Percentiles rank a stretch among this genome's conserved stretches.
phyloP scores from a whole-genome alignment of 495 filamentous ascomycete species.

The Tetracladium marchalianum region DNA sequence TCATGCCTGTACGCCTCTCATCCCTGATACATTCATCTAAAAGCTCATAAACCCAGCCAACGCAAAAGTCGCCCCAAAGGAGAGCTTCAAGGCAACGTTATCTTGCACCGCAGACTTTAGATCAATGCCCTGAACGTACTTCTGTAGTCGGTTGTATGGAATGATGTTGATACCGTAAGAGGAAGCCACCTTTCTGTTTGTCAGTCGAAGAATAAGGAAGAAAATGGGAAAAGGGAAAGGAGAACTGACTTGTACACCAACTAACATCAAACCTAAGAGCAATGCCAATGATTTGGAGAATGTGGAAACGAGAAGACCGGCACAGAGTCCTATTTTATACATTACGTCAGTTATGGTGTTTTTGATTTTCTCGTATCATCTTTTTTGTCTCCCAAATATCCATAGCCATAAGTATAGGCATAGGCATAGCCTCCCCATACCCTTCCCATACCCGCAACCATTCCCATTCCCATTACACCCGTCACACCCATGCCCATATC shows the following conservation, averaged over 20 bases:
- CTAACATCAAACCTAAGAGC: conserved; percentile 59
- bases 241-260: conserved; percentile 55
- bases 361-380: not conserved
- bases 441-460: no score
- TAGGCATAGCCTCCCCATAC: no score
- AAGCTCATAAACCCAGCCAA: conserved; percentile 65
- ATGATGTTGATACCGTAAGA: conserved; percentile 67
- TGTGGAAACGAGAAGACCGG: conserved; percentile 58
- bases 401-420: no score
- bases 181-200: conserved; percentile 47
- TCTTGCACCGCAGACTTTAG: conserved; percentile 50
- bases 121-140: conserved; percentile 46
- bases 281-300: conserved; percentile 69
- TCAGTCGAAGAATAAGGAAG: conserved; percentile 3
- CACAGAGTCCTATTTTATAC: conserved; percentile 46
- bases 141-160: conserved; percentile 47
- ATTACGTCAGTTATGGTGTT: not conserved
- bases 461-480: not conserved
- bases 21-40: conserved; percentile 20
- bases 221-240: conserved; percentile 4
- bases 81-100: conserved; percentile 68
- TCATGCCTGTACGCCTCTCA: no score
- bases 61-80: conserved; percentile 67
- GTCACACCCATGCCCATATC: not conserved
- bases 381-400: not conserved